Conservation (phyloP, 768 basidiomycete genomes). For the Naganishia antarctica region DNA sequence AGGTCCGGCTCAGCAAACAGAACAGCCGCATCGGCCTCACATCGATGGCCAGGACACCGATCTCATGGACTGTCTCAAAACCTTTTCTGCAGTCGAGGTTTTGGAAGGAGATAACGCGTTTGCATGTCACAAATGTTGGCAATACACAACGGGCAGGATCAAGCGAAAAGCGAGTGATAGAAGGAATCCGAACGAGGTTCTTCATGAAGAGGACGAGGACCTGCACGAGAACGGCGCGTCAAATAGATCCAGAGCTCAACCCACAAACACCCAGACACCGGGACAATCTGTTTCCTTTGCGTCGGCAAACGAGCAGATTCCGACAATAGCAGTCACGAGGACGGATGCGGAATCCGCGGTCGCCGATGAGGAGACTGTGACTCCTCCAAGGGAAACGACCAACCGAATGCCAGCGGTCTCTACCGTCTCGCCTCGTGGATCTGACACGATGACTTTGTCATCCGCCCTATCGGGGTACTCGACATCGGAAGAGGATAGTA, state of each 20-base stretch:
- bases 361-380: background rate
- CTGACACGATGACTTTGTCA: constrained; percentile 5
- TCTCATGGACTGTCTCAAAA: constrained; percentile 63
- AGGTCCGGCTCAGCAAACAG: background rate
- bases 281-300: constrained; percentile 8
- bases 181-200: constrained; percentile 9
- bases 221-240: constrained; percentile 14
- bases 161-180: constrained; percentile 10
- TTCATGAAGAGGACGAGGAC: constrained; percentile 28
- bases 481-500: constrained; percentile 26
- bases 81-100: constrained; percentile 90
- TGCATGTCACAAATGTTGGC: constrained; percentile 91
- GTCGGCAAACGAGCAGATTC: background rate
- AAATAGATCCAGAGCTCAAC: background rate
- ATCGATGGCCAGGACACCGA: constrained; percentile 42
- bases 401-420: background rate
- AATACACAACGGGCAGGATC: constrained; percentile 57
- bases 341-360: background rate
- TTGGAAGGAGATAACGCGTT: constrained; percentile 92
- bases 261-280: background rate
- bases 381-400: background rate
- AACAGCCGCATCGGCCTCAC: constrained; percentile 40
- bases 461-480: constrained; percentile 21
- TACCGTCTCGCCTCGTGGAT: background rate
- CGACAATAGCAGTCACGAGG: constrained; percentile 16